Evolutionary conservation across 2,329 filamentous ascomycete species (phyloP), one percentile per base, ranked within the genome.

Genomic region (Cryphonectria nitschkei): DNA sequence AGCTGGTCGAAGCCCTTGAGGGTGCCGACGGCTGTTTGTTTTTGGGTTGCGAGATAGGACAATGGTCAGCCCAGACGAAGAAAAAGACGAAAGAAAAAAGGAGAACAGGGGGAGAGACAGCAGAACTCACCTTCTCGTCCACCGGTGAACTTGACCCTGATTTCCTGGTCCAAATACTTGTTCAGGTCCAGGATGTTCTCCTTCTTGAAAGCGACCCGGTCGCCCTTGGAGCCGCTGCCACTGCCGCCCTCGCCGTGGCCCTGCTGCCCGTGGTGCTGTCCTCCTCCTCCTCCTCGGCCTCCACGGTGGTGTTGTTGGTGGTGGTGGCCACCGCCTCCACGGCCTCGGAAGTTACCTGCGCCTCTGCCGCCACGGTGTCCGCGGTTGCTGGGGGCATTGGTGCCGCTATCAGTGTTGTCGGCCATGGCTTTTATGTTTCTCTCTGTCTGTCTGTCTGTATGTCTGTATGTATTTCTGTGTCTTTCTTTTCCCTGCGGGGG

Each of bases 131-230:
- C 93, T 86, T 98, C 94, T 72, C 95, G 86, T 1, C 96, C 96
- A 58, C 96, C 96, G 78, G 94, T 98, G 82, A 99, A 98, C 83
- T 98, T 98, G 80, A 99, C 95, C 13, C 88, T 92, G 76, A 99
- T 94, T 79, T 92, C 88, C 88, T 98, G 97, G 82, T 99, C 94
- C 92, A 97, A 94, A 82, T 98, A 99, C 84, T 97, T 97, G 79
- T 87, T 90, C 77, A 99, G 82, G 79, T 99, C 95, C 68, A 99
- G 89, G 77, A 99, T 99, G 81, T 98, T 98, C 83, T 99, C 96
- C 86, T 98, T 98, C 89, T 97, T 98, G 73, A n/a, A 50, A 22
- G 46, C 22, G 8, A 1, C 7, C 46, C 46, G 94, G 93, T 77
- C 91, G 89, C 82, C 97, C 93, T 7, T 50, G 19, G 46, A n/a